These are phyloP conservation scores for Mesembryanthemum crystallinum DNA, from an alignment of 148 eudicot species.

Conservation along the genomic window DNA sequence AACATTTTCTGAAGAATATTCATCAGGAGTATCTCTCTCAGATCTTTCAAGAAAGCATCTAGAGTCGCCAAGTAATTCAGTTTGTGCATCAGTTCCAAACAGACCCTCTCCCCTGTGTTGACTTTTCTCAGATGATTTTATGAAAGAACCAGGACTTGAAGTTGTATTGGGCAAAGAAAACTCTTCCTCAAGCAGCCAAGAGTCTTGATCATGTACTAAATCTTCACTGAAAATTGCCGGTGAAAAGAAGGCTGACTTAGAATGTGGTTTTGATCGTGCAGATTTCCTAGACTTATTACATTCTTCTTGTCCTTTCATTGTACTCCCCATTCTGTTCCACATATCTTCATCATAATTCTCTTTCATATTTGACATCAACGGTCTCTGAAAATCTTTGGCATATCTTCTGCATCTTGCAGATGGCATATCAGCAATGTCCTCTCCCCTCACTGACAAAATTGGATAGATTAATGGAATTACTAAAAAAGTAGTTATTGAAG, in stretches of 20 bases:
- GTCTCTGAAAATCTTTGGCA: slow-evolving; percentile 20
- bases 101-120: slow-evolving; percentile 8
- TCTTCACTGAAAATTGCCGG: slow-evolving; percentile 12
- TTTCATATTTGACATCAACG: slow-evolving; percentile 14
- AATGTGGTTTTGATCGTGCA: slow-evolving; percentile 18
- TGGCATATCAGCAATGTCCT: slow-evolving; percentile 17
- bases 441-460: slow-evolving; percentile 25
- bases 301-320: slow-evolving; percentile 16
- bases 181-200: slow-evolving; percentile 19
- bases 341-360: slow-evolving; percentile 20
- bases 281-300: slow-evolving; percentile 16
- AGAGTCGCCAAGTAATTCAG: slow-evolving; percentile 14
- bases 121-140: slow-evolving; percentile 14
- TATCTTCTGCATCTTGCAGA: slow-evolving; percentile 22
- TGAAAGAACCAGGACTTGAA: slow-evolving; percentile 10
- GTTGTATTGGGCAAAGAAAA: slow-evolving; percentile 17
- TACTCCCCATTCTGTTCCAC: slow-evolving; percentile 12
- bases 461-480: slow-evolving; percentile 1
- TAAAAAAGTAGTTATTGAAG: background rate
- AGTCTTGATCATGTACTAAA: slow-evolving; percentile 10
- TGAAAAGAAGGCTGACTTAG: slow-evolving; percentile 16
- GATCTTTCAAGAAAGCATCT: slow-evolving; percentile 7
- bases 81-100: slow-evolving; percentile 9
- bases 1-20: slow-evolving; percentile 24
- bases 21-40: slow-evolving; percentile 13